A percentile compares a stretch with the other conserved stretches of the same genome.
Conservation (phyloP, 495 filamentous ascomycete species). For the Symbiotaphrina buchneri region DNA sequence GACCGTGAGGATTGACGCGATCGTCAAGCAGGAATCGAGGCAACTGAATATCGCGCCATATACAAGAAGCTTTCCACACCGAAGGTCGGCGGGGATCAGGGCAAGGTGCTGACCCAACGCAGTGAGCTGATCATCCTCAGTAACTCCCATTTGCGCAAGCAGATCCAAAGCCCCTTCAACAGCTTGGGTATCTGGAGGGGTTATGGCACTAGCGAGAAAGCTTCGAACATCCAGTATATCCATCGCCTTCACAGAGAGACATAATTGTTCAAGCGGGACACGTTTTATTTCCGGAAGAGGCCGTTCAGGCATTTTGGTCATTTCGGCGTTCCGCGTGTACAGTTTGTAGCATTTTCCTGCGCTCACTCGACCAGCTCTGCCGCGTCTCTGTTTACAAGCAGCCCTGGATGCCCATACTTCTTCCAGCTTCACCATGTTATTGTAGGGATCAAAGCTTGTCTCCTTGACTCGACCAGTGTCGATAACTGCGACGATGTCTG, state of each 20-base stretch:
- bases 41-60: constrained; percentile 87
- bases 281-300: constrained; percentile 86
- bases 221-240: constrained; percentile 54
- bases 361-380: constrained; percentile 78
- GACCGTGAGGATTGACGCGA: constrained; percentile 71
- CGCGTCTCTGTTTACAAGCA: constrained; percentile 90
- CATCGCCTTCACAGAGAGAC: constrained; percentile 87
- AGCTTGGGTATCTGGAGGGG: constrained; percentile 62
- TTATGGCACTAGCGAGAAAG: constrained; percentile 73
- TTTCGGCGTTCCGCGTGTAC: constrained; percentile 66
- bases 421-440: constrained; percentile 82
- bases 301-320: constrained; percentile 59
- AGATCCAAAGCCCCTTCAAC: constrained; percentile 65
- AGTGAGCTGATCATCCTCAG: constrained; percentile 66
- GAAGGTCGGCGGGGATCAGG: constrained; percentile 84
- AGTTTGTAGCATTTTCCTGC: constrained; percentile 90
- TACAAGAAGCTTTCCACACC: constrained; percentile 87
- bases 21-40: constrained; percentile 70
- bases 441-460: constrained; percentile 77
- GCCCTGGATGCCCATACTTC: constrained; percentile 92
- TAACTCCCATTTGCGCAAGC: constrained; percentile 66
- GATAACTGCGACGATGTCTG: constrained; percentile 90
- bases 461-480: constrained; percentile 92
- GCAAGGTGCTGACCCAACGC: constrained; percentile 77
- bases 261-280: constrained; percentile 85